Conservation (phyloP, 139 green algal species). For the Chlorella ohadii region DNA sequence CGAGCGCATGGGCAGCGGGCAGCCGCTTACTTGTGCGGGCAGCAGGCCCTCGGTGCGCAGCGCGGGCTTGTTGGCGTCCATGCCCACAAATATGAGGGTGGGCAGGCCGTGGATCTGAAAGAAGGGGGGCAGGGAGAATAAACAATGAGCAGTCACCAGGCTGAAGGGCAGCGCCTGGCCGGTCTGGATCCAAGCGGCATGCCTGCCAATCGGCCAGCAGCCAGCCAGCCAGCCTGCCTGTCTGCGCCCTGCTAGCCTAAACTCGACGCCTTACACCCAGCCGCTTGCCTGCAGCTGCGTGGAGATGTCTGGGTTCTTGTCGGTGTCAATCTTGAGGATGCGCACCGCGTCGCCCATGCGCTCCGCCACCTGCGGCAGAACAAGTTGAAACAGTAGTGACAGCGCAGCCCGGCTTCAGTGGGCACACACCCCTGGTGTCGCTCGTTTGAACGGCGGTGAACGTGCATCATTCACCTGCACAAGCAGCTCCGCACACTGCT, state of each 20-base stretch:
- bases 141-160: too few species aligned
- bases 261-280: too few species aligned
- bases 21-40: constrained; percentile 49
- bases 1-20: background rate
- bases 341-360: constrained; percentile 76
- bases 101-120: constrained; percentile 94
- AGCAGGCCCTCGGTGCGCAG: constrained; percentile 93
- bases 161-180: too few species aligned
- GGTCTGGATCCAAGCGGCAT: too few species aligned
- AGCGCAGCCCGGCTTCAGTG: too few species aligned
- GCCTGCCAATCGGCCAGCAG: too few species aligned
- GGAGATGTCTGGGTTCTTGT: constrained; percentile 88
- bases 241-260: too few species aligned
- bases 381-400: background rate
- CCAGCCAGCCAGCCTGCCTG: too few species aligned
- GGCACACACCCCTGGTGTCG: too few species aligned
- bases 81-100: constrained; percentile 94
- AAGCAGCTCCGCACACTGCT: too few species aligned
- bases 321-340: constrained; percentile 95
- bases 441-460: too few species aligned
- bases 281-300: constrained; percentile 66
- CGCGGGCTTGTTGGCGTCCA: constrained; percentile 85
- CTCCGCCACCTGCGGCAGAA: constrained; percentile 65
- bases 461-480: too few species aligned
- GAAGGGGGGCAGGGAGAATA: background rate